phyloP scores from a whole-genome alignment of 306 rosid genomes.

The Casuarina cunninghamiana region DNA sequence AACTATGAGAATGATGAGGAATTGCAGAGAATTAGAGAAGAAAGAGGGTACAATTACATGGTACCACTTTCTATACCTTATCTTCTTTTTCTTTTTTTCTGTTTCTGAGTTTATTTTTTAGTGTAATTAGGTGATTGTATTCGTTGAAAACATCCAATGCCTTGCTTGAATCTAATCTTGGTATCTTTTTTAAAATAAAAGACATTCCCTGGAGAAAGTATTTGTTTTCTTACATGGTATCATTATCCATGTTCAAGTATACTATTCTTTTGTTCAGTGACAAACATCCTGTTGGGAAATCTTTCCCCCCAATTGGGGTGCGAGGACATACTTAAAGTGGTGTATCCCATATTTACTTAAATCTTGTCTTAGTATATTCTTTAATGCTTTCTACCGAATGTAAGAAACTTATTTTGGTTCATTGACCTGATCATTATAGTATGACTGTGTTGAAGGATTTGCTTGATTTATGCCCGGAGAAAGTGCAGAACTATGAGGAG shows the following conservation, averaged over 20 bases:
- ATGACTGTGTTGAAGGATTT: constrained; percentile 49
- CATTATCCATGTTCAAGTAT: too few relatives aligned
- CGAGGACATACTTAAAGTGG: too few relatives aligned
- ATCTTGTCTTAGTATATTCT: too few relatives aligned
- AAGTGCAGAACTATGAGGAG: constrained; percentile 68
- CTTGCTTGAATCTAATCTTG: too few relatives aligned
- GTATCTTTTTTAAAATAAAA: too few relatives aligned
- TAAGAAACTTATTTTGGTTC: not conserved
- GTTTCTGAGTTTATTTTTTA: not conserved
- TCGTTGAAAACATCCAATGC: not conserved
- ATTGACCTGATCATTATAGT: not conserved
- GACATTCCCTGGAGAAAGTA: too few relatives aligned
- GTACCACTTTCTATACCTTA: constrained; percentile 25
- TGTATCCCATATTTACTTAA: too few relatives aligned
- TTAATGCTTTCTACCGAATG: not conserved
- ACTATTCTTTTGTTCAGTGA: too few relatives aligned
- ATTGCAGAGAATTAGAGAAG: constrained; percentile 63
- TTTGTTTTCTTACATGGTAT: too few relatives aligned
- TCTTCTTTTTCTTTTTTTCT: not conserved
- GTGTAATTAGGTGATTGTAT: not conserved
- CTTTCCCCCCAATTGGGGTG: too few relatives aligned
- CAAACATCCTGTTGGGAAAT: too few relatives aligned
- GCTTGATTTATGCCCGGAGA: constrained; percentile 79
- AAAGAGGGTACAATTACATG: constrained; percentile 81
- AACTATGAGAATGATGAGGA: constrained; percentile 62